Percentiles rank a stretch among this genome's conserved stretches.
Evolutionary conservation across 2,329 filamentous ascomycete species (phyloP).

Genomic region (Fragosphaeria purpurea): DNA sequence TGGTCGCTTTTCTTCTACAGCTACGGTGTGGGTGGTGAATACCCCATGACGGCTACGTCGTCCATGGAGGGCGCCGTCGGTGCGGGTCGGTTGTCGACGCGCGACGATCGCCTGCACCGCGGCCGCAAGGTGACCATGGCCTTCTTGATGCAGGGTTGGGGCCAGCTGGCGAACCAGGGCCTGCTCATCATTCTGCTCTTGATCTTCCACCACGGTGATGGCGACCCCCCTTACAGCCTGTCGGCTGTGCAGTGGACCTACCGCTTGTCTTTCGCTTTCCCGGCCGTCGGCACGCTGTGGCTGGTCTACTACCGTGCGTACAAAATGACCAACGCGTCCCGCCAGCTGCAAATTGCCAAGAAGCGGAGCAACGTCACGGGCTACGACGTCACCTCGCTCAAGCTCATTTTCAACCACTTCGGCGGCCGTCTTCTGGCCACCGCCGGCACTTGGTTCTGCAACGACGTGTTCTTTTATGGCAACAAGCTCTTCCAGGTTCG

Average conservation of each 20-base stretch:
- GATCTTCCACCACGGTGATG: conserved; percentile 74
- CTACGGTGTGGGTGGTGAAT: conserved; percentile 69
- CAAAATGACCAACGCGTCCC: conserved; percentile 85
- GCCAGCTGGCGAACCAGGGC: conserved; percentile 89
- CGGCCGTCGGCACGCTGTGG: conserved; percentile 84
- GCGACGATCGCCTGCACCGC: conserved; percentile 87
- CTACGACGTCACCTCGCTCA: conserved; percentile 79
- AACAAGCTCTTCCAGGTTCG: conserved; percentile 15
- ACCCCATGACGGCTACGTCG: conserved; percentile 92
- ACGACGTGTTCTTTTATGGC: conserved; percentile 98
- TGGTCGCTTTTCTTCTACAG: conserved; percentile 90
- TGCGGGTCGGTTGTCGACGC: conserved; percentile 79
- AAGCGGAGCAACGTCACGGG: conserved; percentile 80
- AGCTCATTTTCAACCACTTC: conserved; percentile 70
- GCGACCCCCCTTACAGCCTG: conserved; percentile 65
- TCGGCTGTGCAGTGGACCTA: conserved; percentile 82
- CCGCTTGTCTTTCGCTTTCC: conserved; percentile 84
- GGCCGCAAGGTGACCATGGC: conserved; percentile 92
- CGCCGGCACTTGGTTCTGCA: conserved; percentile 84
- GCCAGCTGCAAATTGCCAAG: conserved; percentile 74
- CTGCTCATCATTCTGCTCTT: conserved; percentile 77
- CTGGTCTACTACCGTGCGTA: conserved; percentile 91
- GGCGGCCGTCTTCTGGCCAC: conserved; percentile 80
- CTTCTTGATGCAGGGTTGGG: conserved; percentile 98
- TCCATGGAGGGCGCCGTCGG: conserved; percentile 87